phyloP scores from a whole-genome alignment of 495 filamentous ascomycete species.

The Rusavskia elegans region DNA sequence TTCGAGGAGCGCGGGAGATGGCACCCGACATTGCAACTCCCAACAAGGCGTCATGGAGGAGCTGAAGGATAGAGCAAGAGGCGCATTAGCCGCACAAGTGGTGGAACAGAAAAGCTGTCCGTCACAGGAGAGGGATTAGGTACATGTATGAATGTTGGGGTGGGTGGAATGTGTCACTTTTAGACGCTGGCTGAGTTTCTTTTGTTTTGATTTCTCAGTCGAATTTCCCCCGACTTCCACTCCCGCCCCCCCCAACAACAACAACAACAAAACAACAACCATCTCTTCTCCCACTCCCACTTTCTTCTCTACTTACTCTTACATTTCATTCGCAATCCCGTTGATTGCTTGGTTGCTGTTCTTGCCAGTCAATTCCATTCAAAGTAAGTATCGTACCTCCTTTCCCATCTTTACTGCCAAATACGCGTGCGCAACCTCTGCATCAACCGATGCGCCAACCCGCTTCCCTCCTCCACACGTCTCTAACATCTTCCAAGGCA shows the following conservation, averaged over 20 bases:
- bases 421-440: not conserved
- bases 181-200: not conserved
- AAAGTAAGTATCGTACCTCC: not conserved
- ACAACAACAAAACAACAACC: not conserved
- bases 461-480: not conserved
- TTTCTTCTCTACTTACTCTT: not conserved
- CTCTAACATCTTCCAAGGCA: not conserved
- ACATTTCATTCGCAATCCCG: not conserved
- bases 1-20: too few species aligned
- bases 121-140: not conserved
- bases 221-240: not conserved
- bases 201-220: constrained; percentile 2
- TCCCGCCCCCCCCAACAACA: too few species aligned
- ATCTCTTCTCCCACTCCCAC: not conserved
- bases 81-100: not conserved
- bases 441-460: not conserved
- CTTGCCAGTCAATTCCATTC: not conserved
- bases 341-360: too few species aligned
- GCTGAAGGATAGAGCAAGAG: not conserved
- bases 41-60: not conserved
- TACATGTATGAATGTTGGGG: not conserved
- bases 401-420: not conserved
- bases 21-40: too few species aligned
- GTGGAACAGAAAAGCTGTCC: not conserved
- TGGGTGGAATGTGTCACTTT: constrained; percentile 1